Evolutionary conservation across 2,329 filamentous ascomycete species (phyloP).

Genomic region (Lachnellula subtilissima): DNA sequence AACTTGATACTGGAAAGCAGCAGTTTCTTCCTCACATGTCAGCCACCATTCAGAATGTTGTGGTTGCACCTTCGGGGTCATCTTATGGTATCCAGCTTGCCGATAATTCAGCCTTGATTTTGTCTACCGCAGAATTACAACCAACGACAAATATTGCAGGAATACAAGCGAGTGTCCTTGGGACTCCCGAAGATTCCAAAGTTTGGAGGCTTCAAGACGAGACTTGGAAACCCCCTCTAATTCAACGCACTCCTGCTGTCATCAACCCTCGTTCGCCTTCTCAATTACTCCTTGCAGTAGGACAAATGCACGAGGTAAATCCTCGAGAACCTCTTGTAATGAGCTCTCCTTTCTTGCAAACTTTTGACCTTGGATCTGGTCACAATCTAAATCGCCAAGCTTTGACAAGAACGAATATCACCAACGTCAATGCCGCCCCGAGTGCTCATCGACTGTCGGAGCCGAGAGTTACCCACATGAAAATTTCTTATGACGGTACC

Average conservation of each 20-base stretch:
- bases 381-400: conserved; percentile 82
- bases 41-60: conserved; percentile 77
- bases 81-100: conserved; percentile 81
- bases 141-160: conserved; percentile 81
- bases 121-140: conserved; percentile 85
- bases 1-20: conserved; percentile 78
- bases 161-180: conserved; percentile 62
- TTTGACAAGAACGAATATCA: conserved; percentile 80
- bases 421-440: conserved; percentile 70
- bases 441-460: conserved; percentile 69
- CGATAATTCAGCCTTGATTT: conserved; percentile 85
- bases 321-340: conserved; percentile 46
- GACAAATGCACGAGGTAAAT: conserved; percentile 53
- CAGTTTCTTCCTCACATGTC: conserved; percentile 88
- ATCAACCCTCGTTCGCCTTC: conserved; percentile 59
- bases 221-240: conserved; percentile 21
- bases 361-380: conserved; percentile 76
- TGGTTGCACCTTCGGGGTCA: conserved; percentile 72
- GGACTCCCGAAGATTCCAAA: conserved; percentile 40
- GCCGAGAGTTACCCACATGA: conserved; percentile 70
- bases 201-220: conserved; percentile 43
- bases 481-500: conserved; percentile 72
- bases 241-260: conserved; percentile 49
- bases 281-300: conserved; percentile 64
- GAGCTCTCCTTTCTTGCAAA: conserved; percentile 67